Conservation (phyloP, 441 rosid genomes). For the Adansonia madagascariensis region DNA sequence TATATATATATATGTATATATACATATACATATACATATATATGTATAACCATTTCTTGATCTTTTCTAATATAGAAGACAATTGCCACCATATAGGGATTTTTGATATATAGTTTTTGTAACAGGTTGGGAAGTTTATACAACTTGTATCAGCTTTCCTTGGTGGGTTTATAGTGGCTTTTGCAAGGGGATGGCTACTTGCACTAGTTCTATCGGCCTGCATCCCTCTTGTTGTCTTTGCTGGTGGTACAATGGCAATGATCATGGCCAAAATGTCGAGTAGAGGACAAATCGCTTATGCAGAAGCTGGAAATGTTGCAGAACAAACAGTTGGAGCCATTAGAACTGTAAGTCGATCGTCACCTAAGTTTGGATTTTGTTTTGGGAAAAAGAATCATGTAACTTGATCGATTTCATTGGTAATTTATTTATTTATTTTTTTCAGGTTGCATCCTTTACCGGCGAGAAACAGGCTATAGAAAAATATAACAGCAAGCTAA, state of each 20-base stretch:
- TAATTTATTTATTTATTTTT: neutral
- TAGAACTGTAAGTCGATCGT: constrained; percentile 55
- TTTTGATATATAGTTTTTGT: neutral
- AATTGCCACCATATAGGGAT: neutral
- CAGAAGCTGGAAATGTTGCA: constrained; percentile 63
- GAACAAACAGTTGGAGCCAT: constrained; percentile 82
- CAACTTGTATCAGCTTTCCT: constrained; percentile 65
- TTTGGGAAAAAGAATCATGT: neutral
- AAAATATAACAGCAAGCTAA: constrained; percentile 53
- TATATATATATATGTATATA: neutral
- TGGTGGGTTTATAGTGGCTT: constrained; percentile 67
- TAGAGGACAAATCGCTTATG: constrained; percentile 67
- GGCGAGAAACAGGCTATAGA: constrained; percentile 67
- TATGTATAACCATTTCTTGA: too few relatives aligned
- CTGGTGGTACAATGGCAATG: constrained; percentile 56
- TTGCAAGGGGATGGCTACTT: constrained; percentile 60
- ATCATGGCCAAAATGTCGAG: constrained; percentile 56
- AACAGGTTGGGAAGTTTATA: constrained; percentile 73
- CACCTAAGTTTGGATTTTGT: neutral
- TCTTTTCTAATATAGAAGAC: too few relatives aligned
- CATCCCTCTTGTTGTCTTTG: constrained; percentile 58
- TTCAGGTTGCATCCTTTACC: constrained; percentile 71
- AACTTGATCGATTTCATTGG: neutral
- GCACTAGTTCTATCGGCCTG: constrained; percentile 54
- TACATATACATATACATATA: neutral